Evolutionary conservation across 2,329 filamentous ascomycete species (phyloP).

Genomic region (Aspergillus clavatus): DNA sequence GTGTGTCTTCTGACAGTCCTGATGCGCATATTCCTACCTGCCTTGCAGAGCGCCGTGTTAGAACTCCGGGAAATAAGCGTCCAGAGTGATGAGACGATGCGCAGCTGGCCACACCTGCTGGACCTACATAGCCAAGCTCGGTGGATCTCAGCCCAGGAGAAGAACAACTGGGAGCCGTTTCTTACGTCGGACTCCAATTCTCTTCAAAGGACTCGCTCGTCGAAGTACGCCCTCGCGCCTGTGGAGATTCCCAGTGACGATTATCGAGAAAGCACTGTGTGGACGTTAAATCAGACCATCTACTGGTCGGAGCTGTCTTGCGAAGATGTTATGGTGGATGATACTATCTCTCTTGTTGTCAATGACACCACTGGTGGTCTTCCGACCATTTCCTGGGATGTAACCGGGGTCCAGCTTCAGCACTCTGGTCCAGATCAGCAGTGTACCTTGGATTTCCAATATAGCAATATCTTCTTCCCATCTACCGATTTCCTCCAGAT

Average conservation of each 20-base stretch:
- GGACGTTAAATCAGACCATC: constrained; percentile 30
- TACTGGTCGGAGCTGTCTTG: constrained; percentile 30
- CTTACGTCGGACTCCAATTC: constrained; percentile 12
- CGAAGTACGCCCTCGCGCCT: constrained; percentile 28
- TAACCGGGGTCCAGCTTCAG: constrained; percentile 20
- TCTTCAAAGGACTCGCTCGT: constrained; percentile 23
- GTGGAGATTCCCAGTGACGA: constrained; percentile 26
- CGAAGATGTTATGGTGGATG: constrained; percentile 15
- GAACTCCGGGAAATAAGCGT: constrained; percentile 28
- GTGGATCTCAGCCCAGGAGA: constrained; percentile 28
- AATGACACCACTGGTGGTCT: constrained; percentile 13
- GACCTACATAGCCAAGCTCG: constrained; percentile 24
- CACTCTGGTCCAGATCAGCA: constrained; percentile 9
- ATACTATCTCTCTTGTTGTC: constrained; percentile 19
- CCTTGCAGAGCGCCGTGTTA: constrained; percentile 29
- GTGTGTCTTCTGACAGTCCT: constrained; percentile 30
- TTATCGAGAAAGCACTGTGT: constrained; percentile 22
- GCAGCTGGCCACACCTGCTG: constrained; percentile 27
- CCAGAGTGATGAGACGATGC: constrained; percentile 18
- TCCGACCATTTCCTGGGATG: constrained; percentile 26
- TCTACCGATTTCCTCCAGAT: constrained; percentile 28
- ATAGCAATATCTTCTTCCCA: constrained; percentile 26
- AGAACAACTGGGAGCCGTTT: constrained; percentile 20
- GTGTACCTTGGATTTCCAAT: constrained; percentile 28
- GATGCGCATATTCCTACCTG: constrained; percentile 31